Evolutionary conservation across 345 rosid genomes (phyloP), one percentile per base, ranked within the genome.

Genomic region (Stellera chamaejasme): DNA sequence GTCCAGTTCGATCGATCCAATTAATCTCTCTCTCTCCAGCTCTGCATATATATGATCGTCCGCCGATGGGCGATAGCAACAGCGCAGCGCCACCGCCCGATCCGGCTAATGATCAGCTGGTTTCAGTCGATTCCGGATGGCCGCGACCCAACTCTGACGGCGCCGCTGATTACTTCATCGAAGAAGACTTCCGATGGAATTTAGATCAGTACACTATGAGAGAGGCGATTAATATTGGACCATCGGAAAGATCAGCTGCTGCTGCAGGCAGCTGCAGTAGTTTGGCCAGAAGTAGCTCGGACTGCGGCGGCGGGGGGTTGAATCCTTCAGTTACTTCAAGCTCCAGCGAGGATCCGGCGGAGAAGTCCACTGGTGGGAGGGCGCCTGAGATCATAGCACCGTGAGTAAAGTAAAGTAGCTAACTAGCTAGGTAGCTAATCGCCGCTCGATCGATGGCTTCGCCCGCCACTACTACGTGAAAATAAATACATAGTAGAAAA

Each of bases 311-410:
- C 50, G 26, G 58, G 50, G 12, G 58, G 44, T 66, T 96, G 48
- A 83, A 70, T 55, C 96, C 84, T 0, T 84, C 94, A 4, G 79
- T 81, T 14, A 80, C 95, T 1, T 80, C 98, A 2, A 82, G 77
- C 72, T 92, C 98, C 62, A 85, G 88, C 68, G 98, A 92, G 53
- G 98, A 85, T 72, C 95, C 56, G 54, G 58, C 83, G 3, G 98
- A 88, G 69, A 85, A 82, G 74, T 91, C 95, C 1, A 73, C 88
- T 66, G 79, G 78, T 64, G 81, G 68, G 4, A 88, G 72, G 57
- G 75, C 81, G 67, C 82, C 82, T 43, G 91, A 91, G 83, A 81
- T 72, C 23, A 19, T 19, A 19, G 1, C 23, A 78, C 88, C 96
- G 98, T 91, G 95, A 91, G 96, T 83, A 19, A 19, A 19, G n/a